These are phyloP conservation scores for Blastobotrys attinorum DNA, from an alignment of 805 yeast species.

Conservation along the genomic window DNA sequence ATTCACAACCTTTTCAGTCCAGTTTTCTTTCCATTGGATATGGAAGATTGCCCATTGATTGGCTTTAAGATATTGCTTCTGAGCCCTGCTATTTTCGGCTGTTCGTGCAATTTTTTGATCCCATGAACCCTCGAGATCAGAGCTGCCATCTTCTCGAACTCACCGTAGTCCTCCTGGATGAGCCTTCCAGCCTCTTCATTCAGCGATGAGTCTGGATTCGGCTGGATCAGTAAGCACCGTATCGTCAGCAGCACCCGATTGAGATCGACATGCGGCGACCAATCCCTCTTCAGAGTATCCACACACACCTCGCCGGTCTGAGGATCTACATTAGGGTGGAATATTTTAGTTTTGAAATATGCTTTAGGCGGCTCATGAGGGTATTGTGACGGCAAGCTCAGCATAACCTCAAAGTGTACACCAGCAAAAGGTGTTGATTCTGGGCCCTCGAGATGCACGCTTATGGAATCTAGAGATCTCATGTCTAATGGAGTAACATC, in stretches of 20 bases:
- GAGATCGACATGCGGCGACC: conserved; percentile 22
- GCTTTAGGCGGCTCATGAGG: conserved; percentile 41
- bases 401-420: conserved; percentile 40
- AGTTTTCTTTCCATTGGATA: background rate
- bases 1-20: conserved; percentile 3
- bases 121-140: conserved; percentile 27
- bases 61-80: background rate
- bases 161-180: conserved; percentile 22
- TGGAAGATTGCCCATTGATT: background rate
- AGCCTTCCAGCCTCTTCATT: conserved; percentile 28
- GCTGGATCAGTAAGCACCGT: conserved; percentile 25
- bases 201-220: conserved; percentile 27
- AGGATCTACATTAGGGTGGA: conserved; percentile 28
- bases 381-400: conserved; percentile 32
- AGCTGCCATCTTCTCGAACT: conserved; percentile 21
- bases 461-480: conserved; percentile 3
- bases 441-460: conserved; percentile 27
- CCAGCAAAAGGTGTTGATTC: conserved; percentile 35
- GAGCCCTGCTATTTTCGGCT: background rate
- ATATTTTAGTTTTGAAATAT: conserved; percentile 27
- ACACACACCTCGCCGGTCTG: conserved; percentile 27
- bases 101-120: conserved; percentile 2
- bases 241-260: conserved; percentile 23
- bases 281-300: conserved; percentile 26
- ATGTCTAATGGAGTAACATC: conserved; percentile 6